Conservation (phyloP, 2,329 filamentous ascomycete species). For the Fusarium chuoi region DNA sequence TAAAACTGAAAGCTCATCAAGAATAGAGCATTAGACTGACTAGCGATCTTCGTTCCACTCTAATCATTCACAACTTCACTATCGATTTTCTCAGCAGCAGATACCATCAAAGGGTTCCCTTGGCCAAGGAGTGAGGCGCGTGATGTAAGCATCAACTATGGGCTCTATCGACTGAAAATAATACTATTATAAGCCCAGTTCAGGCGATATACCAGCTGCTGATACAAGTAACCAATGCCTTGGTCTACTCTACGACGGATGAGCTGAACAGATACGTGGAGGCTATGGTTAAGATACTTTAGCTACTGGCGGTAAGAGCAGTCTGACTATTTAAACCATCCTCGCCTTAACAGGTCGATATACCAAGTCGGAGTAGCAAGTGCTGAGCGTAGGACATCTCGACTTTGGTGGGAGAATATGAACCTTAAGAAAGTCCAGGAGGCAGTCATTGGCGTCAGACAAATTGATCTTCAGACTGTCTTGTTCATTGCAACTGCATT, state of each 20-base stretch:
- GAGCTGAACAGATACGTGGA: neutral
- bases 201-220: too few species aligned
- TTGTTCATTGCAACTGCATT: rapidly evolving
- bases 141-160: too few species aligned
- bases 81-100: neutral
- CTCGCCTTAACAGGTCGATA: rapidly evolving
- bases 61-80: neutral
- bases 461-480: neutral
- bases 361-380: neutral
- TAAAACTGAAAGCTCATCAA: too few species aligned
- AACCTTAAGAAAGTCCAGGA: too few species aligned
- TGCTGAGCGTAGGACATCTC: too few species aligned
- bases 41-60: neutral
- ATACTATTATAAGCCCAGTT: too few species aligned
- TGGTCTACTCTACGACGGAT: neutral
- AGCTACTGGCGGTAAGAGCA: neutral
- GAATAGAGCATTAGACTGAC: neutral
- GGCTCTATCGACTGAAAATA: too few species aligned
- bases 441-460: neutral
- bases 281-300: neutral
- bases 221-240: too few species aligned
- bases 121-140: too few species aligned
- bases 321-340: rapidly evolving
- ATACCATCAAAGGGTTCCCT: too few species aligned
- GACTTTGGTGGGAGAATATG: too few species aligned